These are phyloP conservation scores for Carallia brachiata DNA, from an alignment of 345 rosid species.

Conservation along the genomic window DNA sequence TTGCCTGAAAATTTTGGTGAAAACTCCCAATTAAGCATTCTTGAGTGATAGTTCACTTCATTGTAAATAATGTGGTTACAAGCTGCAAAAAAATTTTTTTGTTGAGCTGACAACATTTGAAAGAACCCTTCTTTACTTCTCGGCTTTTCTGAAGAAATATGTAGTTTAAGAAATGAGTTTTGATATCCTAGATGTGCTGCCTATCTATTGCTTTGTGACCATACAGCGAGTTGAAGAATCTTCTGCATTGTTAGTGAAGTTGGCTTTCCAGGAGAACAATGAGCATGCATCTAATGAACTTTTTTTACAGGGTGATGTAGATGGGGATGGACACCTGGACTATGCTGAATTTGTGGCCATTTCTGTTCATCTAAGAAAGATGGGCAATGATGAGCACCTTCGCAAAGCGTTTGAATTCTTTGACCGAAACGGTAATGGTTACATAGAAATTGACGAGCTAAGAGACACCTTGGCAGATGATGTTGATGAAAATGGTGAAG, in stretches of 20 bases:
- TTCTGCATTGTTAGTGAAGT: no score
- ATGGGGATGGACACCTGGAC: constrained; percentile 31
- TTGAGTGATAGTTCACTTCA: not conserved
- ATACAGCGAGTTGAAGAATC: not conserved
- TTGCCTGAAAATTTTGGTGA: not conserved
- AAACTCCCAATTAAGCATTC: not conserved
- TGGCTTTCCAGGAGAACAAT: no score
- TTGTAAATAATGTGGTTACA: not conserved
- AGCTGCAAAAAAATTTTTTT: not conserved
- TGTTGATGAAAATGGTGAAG: constrained; percentile 24
- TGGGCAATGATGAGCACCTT: constrained; percentile 36
- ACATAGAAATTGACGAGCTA: constrained; percentile 33
- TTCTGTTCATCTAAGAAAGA: constrained; percentile 30
- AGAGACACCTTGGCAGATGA: constrained; percentile 28
- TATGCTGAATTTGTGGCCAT: constrained; percentile 31
- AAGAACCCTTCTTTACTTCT: not conserved
- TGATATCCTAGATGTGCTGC: not conserved
- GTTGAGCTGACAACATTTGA: not conserved
- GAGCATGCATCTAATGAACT: not conserved
- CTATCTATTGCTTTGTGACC: not conserved
- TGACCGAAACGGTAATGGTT: constrained; percentile 27
- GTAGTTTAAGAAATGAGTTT: no score
- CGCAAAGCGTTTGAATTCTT: constrained; percentile 30
- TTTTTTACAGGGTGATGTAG: constrained; percentile 28
- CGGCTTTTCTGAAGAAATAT: not conserved